phyloP scores from a whole-genome alignment of 805 yeast genomes.

The Lipomyces yamanashiensis region DNA sequence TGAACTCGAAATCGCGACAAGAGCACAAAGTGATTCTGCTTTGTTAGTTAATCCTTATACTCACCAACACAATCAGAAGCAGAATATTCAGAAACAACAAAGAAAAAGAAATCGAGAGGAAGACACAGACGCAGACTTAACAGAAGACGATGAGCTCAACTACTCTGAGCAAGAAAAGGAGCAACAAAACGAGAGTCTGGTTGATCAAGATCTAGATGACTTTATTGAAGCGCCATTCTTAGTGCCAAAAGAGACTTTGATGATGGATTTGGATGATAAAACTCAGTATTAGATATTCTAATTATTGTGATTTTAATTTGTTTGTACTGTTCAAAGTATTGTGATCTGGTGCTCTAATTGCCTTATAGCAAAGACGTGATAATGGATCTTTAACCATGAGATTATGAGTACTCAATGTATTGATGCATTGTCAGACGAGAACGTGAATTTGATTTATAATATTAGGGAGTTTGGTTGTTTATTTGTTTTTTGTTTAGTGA shows the following conservation, averaged over 20 bases:
- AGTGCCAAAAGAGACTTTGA: slow-evolving; percentile 22
- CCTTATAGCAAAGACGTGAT: too few relatives aligned
- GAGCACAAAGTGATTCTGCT: slow-evolving; percentile 11
- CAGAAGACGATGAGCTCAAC: slow-evolving; percentile 17
- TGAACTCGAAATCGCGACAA: slow-evolving; percentile 2
- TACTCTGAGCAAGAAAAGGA: not conserved
- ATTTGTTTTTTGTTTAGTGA: too few relatives aligned
- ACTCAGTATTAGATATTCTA: not conserved
- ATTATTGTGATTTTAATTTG: too few relatives aligned
- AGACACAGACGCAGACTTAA: slow-evolving; percentile 2
- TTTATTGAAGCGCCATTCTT: slow-evolving; percentile 33
- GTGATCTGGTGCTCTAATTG: too few relatives aligned
- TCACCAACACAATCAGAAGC: not conserved
- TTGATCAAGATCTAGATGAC: slow-evolving; percentile 15
- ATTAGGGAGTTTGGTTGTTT: too few relatives aligned
- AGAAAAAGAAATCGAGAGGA: slow-evolving; percentile 13
- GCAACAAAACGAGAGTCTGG: not conserved
- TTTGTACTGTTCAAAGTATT: too few relatives aligned
- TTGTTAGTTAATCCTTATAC: slow-evolving; percentile 18
- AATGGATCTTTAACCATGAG: too few relatives aligned
- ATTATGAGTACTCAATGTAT: too few relatives aligned
- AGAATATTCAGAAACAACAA: not conserved
- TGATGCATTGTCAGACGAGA: too few relatives aligned
- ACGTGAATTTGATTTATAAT: too few relatives aligned
- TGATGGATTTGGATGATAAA: slow-evolving; percentile 23